Evolutionary conservation across 257 asterid genomes (phyloP), one percentile per base, ranked within the genome.

Genomic region (Fraxinus pennsylvanica): DNA sequence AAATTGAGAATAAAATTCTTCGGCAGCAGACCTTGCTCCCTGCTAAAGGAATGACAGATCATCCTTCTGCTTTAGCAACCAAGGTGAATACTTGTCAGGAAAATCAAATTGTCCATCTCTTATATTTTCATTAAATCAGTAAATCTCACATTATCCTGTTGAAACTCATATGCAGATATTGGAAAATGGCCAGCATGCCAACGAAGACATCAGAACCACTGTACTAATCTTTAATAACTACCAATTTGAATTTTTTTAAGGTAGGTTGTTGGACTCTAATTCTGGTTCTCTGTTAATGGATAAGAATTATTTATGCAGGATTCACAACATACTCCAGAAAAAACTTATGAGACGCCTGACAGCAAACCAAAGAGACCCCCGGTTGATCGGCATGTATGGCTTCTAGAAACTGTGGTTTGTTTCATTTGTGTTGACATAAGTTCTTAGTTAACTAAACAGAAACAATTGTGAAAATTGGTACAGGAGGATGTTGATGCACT

Each of bases 401-500:
- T 57, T 69, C 74, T 78, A 77, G 78, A 74, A 74, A 32, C 47
- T 67, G 67, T 63, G 21, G 66, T 57, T 66, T 71, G 73, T 47
- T 68, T 74, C 52, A 35, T 47, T 74, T 69, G 15, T 39, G 43
- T 75, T 32, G 63, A n/a, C 61, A 32, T 81, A 25, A 67, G 38
- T 68, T 21, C 63, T 68, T 65, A 41, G 70, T 79, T 72, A 81
- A 74, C 76, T 68, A 78, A 63, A 72, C 71, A 74, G 32, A 25
- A 36, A 57, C 22, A 74, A 76, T 67, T 66, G 74, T 79, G 32
- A 66, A 73, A 68, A 72, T 84, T 80, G 59, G 66, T 83, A 73
- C 92, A 96, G 99, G 99, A 93, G 94, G 99, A 96, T 86, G 97
- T 96, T 82, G 99, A 93, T 87, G 88, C 98, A 35, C 97, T 96